phyloP scores from a whole-genome alignment of 352 stramenopile species.

The Phytophthora macrochlamydospora region DNA sequence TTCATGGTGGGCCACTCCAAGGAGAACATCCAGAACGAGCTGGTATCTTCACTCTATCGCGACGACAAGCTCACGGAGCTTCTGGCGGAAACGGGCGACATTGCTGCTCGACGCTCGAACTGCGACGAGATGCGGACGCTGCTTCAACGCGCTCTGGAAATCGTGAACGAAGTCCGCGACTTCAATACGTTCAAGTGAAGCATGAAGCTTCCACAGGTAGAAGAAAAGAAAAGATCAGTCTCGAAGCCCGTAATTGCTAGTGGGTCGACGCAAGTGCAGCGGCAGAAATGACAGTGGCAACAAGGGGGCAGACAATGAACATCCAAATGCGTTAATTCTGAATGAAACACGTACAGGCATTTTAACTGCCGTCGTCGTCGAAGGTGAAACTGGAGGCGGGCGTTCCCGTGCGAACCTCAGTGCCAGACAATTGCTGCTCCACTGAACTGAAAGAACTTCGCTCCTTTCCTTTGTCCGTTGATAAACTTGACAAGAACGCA shows the following conservation, averaged over 20 bases:
- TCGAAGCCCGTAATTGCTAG: conserved; percentile 13
- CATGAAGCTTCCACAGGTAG: conserved; percentile 7
- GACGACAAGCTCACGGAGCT: conserved; percentile 96
- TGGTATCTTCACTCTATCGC: conserved; percentile 97
- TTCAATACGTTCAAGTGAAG: conserved; percentile 97
- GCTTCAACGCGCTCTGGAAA: conserved; percentile 95
- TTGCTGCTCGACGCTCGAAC: conserved; percentile 93
- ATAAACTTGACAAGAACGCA: neutral
- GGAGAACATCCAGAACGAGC: conserved; percentile 98
- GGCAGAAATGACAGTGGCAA: neutral
- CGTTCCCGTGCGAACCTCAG: conserved; percentile 22
- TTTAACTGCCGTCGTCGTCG: conserved; percentile 15
- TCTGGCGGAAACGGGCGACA: conserved; percentile 95
- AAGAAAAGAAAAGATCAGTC: conserved; percentile 18
- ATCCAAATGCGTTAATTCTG: conserved; percentile 1
- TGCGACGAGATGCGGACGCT: conserved; percentile 97
- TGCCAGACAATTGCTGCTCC: neutral
- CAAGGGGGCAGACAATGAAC: conserved; percentile 5
- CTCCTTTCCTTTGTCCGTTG: conserved; percentile 4
- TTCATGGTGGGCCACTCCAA: conserved; percentile 96
- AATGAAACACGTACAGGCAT: conserved; percentile 9
- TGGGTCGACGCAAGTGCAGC: neutral
- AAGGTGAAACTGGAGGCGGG: conserved; percentile 18
- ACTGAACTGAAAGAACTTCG: neutral
- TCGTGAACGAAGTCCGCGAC: conserved; percentile 98